phyloP scores from a whole-genome alignment of 129 eudicot species.

The Arctium lappa region DNA sequence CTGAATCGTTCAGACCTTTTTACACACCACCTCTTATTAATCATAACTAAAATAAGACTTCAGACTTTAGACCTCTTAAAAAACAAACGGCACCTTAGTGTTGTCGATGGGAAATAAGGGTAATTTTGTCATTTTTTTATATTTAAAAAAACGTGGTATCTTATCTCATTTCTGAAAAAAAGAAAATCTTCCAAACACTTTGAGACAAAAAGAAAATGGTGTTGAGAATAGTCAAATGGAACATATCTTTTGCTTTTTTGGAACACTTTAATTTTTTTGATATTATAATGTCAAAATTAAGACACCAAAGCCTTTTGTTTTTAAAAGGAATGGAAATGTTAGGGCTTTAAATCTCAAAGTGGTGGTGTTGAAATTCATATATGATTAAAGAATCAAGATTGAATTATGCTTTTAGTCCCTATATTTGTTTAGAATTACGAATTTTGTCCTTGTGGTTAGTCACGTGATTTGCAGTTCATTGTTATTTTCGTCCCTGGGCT shows the following conservation, averaged over 20 bases:
- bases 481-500: too few relatives aligned
- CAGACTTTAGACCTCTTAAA: too few relatives aligned
- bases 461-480: too few relatives aligned
- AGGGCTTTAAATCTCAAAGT: constrained; percentile 3
- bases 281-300: constrained; percentile 12
- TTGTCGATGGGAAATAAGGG: too few relatives aligned
- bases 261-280: not conserved
- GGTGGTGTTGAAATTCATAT: constrained; percentile 21
- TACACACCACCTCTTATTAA: too few relatives aligned
- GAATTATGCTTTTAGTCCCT: not conserved
- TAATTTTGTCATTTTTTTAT: too few relatives aligned
- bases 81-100: too few relatives aligned
- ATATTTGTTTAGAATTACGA: not conserved
- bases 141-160: not conserved
- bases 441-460: too few relatives aligned
- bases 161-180: not conserved
- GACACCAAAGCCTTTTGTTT: not conserved
- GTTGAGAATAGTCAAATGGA: constrained; percentile 18
- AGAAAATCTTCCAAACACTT: not conserved
- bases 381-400: constrained; percentile 8
- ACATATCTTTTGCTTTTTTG: constrained; percentile 29
- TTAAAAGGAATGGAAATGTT: constrained; percentile 18
- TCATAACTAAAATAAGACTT: too few relatives aligned
- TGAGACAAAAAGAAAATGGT: not conserved
- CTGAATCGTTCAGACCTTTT: too few relatives aligned